A percentile compares a stretch with the other conserved stretches of the same genome.
phyloP scores from a whole-genome alignment of 768 basidiomycete genomes.

The Aureoboletus auriporus region DNA sequence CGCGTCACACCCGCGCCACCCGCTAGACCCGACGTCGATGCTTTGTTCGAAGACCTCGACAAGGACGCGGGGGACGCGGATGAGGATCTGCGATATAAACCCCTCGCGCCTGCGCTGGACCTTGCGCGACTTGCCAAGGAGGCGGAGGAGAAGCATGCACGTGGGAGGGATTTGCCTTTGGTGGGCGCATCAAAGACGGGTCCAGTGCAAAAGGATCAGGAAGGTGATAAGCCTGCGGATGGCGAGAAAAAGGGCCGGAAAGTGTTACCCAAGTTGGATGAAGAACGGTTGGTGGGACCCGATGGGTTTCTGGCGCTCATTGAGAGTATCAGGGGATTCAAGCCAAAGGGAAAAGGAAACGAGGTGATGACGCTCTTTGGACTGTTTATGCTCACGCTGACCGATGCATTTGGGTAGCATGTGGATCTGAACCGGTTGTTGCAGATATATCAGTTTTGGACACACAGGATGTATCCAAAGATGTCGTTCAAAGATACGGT shows the following conservation, averaged over 20 bases:
- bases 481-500: conserved; percentile 86
- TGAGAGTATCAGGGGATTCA: conserved; percentile 72
- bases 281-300: conserved; percentile 64
- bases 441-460: conserved; percentile 90
- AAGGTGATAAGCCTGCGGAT: conserved; percentile 12
- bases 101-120: conserved; percentile 50
- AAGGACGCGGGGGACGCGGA: conserved; percentile 42
- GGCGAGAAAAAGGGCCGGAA: conserved; percentile 29
- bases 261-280: conserved; percentile 61
- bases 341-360: conserved; percentile 83
- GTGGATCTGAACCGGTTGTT: conserved; percentile 78
- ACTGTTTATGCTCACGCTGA: not conserved
- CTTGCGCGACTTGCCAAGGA: conserved; percentile 50
- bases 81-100: conserved; percentile 39
- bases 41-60: conserved; percentile 46
- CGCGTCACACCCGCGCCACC: conserved; percentile 18
- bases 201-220: conserved; percentile 20
- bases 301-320: conserved; percentile 80
- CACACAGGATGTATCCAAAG: conserved; percentile 89
- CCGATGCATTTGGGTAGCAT: conserved; percentile 39
- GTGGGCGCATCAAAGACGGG: conserved; percentile 42
- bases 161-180: conserved; percentile 23
- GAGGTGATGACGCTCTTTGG: conserved; percentile 52
- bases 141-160: conserved; percentile 47
- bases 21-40: conserved; percentile 32